Base-by-base conservation (phyloP, 805 yeast genomes). In the Candida chauliodis region DNA sequence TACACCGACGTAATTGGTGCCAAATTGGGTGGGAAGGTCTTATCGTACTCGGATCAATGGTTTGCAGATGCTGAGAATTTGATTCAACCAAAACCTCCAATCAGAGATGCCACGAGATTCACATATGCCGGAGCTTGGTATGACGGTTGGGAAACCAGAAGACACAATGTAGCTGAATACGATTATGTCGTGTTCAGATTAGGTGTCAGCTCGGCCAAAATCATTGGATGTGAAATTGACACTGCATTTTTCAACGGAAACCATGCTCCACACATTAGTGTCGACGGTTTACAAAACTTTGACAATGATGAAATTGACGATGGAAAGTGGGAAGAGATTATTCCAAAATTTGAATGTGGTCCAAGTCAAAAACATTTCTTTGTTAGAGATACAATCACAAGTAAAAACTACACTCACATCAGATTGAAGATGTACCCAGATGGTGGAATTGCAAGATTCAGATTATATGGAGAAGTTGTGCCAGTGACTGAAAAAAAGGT, bases 81-180 rank as follows among this genome's bases (percentile, higher is more conserved):
- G 52, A 80, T 89, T 58, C 81, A 85, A 55, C 90, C 96, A 26
- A 73, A 72, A 32, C 74, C 81, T 3, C 95, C 97, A 2, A 75
- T 87, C 41, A 71, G 95, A 53, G 95, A 88, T 51, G 82, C 84
- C 8, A 83, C 89, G 20, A 73, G 76, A 51, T 90, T 88, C 59
- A 78, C 81, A 2, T 84, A 76, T 43, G 76, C 90, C 3, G 98
- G 98, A 36, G 96, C 96, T 3, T 91, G 97, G 96, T 91, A 87
- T 57, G 99, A 91, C 50, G 99, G 99, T 16, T 91, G 98, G 98
- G 98, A 91, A 62, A 91, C 98, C 9, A 75, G 97, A 58, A 76
- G 99, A 63, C 99, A 91, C 69, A 91, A 91, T 60, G 64, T 78
- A 1, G 85, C 71, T 39, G 87, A 78, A 39, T 84, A 84, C 29